Evolutionary conservation across 805 yeast genomes (phyloP), one percentile per base, ranked within the genome.

Genomic region (Yamadazyma nakazawae): DNA sequence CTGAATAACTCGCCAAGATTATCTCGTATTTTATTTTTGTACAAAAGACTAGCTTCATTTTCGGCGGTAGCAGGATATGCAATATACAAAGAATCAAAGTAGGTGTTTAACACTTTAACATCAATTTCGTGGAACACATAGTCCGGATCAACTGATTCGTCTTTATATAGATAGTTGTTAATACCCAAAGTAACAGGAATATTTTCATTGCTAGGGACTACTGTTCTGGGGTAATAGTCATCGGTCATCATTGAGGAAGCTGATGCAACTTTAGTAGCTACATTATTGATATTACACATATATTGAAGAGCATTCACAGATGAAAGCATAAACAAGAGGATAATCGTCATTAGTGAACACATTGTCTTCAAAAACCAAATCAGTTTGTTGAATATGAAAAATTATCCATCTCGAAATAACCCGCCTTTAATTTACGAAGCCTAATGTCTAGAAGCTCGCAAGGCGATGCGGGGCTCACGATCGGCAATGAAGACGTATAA

Each of bases 161-260:
- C 43, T n/a, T 13, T 35, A 19, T 50, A 47, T 14, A 51, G 16
- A 21, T 51, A 48, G 25, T 51, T 47, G 24, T 48, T 51, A 2
- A 47, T 28, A 7, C 40, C 54, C 16, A 51, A 30, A 24, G 50
- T 51, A 3, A 51, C 38, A 13, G 51, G 54, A 8, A 45, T 48
- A 42, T 50, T 36, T 9, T n/a, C 32, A 28, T 47, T 40, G n/a
- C 17, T 16, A 12, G 40, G 43, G 2, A 34, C 44, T 5, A 47
- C 31, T 12, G 54, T 51, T 28, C 28, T 40, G 39, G 51, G 51
- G 35, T 51, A 51, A 42, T 32, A 41, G n/a, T 24, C 34, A 14
- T 37, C 47, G 17, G 54, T 50, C 13, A 35, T 40, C 7, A 43
- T 37, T 4, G 42, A 37, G 17, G 37, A 3, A 18, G 13, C 14